phyloP scores from a whole-genome alignment of 805 yeast species.

The Candida sithepensis region DNA sequence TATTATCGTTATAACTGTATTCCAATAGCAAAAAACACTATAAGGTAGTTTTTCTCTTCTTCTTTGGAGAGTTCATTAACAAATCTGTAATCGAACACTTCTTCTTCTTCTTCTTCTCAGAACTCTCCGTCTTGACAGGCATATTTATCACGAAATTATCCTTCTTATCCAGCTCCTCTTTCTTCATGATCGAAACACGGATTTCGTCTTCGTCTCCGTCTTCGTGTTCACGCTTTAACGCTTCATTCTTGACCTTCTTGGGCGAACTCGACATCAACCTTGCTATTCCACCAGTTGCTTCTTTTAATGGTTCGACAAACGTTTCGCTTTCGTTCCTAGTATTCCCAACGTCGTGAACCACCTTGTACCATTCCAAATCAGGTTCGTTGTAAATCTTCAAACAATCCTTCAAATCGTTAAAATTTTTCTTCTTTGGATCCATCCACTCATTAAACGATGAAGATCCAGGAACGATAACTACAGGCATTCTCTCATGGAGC shows the following conservation, averaged over 20 bases:
- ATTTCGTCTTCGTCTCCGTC: background rate
- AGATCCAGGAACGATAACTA: conserved; percentile 57
- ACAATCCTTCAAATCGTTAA: conserved; percentile 35
- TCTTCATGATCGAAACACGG: too few relatives aligned
- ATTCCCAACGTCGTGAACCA: conserved; percentile 63
- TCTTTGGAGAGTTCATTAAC: background rate
- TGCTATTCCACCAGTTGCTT: conserved; percentile 2
- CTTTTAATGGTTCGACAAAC: conserved; percentile 27
- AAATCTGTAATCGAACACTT: background rate
- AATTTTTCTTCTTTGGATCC: conserved; percentile 38
- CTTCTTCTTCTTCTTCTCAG: background rate
- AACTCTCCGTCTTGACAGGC: background rate
- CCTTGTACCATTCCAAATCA: conserved; percentile 51
- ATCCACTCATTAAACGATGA: conserved; percentile 66
- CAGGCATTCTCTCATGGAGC: conserved; percentile 80
- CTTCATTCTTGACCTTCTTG: background rate
- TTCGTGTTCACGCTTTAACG: background rate
- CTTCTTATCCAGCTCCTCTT: too few relatives aligned
- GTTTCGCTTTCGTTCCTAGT: conserved; percentile 43
- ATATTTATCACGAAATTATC: too few relatives aligned
- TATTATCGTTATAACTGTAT: background rate
- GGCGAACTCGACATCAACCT: background rate
- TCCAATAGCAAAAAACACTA: too few relatives aligned
- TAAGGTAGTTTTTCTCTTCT: background rate
- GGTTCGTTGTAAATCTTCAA: conserved; percentile 37